A percentile compares a stretch with the other conserved stretches of the same genome.
phyloP scores from a whole-genome alignment of 176 grass and related monocot genomes.

The Chloris gayana region DNA sequence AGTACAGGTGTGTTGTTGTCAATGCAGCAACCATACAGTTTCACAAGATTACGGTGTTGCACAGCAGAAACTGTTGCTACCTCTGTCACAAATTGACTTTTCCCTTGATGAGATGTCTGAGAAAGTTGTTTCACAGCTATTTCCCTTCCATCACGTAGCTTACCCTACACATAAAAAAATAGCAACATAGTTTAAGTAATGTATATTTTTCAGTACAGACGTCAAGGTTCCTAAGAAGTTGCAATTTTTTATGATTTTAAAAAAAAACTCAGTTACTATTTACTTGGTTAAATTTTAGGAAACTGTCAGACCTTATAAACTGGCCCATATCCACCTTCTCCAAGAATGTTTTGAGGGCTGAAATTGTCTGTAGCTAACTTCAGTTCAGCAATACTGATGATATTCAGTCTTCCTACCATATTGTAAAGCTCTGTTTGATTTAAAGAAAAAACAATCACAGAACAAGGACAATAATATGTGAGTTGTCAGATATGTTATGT shows the following conservation, averaged over 20 bases:
- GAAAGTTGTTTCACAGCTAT: conserved; percentile 72
- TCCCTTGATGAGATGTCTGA: conserved; percentile 61
- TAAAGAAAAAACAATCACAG: background rate
- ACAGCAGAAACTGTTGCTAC: conserved; percentile 49
- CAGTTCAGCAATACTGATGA: conserved; percentile 18
- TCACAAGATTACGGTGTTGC: conserved; percentile 58
- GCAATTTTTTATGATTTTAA: background rate
- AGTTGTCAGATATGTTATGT: background rate
- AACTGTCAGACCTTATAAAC: conserved; percentile 55
- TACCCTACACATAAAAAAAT: conserved; percentile 42
- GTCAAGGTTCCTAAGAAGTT: background rate
- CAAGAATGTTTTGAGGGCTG: conserved; percentile 56
- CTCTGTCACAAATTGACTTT: conserved; percentile 59
- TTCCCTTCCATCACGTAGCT: conserved; percentile 52
- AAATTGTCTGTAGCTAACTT: conserved; percentile 47
- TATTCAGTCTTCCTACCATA: conserved; percentile 7
- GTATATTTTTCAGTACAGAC: too few relatives aligned
- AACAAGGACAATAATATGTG: background rate
- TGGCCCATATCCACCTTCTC: conserved; percentile 67
- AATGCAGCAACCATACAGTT: conserved; percentile 63
- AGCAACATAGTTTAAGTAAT: too few relatives aligned
- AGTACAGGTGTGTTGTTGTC: conserved; percentile 50
- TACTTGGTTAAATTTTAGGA: background rate
- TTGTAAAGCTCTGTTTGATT: conserved; percentile 18
- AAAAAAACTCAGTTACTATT: background rate